Percentiles rank a stretch among this genome's conserved stretches.
Evolutionary conservation across 176 grass and related monocot species (phyloP).

Genomic region (Oryza punctata): DNA sequence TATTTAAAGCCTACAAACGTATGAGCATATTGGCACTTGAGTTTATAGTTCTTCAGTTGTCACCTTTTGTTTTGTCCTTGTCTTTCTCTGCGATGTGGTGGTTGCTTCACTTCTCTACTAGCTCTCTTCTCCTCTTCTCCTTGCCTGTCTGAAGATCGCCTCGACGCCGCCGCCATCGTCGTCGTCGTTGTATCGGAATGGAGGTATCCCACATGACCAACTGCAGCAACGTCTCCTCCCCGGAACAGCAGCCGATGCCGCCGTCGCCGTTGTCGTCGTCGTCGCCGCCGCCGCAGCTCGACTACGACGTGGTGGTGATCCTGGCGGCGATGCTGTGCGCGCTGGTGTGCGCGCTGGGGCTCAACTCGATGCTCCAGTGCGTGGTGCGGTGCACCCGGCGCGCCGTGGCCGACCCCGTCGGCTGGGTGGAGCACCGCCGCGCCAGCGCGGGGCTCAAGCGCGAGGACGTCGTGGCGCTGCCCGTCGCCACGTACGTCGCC

Average conservation of each 20-base stretch:
- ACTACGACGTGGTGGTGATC: conserved; percentile 81
- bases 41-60: background rate
- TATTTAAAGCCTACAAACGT: too few species aligned
- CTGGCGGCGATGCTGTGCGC: conserved; percentile 83
- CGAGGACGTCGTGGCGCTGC: conserved; percentile 58
- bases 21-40: background rate
- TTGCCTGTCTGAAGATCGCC: background rate
- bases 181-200: background rate
- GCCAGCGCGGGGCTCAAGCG: conserved; percentile 63
- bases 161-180: background rate
- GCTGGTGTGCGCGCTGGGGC: conserved; percentile 70
- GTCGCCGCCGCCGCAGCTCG: conserved; percentile 22
- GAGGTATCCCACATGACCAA: conserved; percentile 25
- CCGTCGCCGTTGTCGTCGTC: background rate
- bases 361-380: conserved; percentile 81
- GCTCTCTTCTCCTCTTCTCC: background rate
- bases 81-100: conserved; percentile 6
- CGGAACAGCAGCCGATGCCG: background rate
- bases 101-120: conserved; percentile 10
- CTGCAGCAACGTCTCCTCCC: conserved; percentile 15
- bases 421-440: conserved; percentile 54
- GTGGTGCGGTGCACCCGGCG: conserved; percentile 65
- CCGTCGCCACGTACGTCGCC: conserved; percentile 35
- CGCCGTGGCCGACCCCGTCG: conserved; percentile 53
- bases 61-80: conserved; percentile 1